phyloP scores from a whole-genome alignment of 805 yeast genomes.

The Kuraishia borneana region DNA sequence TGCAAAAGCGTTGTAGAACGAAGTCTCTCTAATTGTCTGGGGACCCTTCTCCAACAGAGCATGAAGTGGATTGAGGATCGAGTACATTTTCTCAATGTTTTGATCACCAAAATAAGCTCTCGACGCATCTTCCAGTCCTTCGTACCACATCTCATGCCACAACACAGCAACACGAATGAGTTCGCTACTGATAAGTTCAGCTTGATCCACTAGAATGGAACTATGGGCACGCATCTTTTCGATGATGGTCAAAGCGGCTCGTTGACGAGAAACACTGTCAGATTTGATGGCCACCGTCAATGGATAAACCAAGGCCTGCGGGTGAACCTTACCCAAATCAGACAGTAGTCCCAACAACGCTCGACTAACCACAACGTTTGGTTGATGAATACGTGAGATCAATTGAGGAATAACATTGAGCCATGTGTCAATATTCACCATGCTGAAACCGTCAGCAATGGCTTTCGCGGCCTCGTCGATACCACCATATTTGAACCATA shows the following conservation, averaged over 20 bases:
- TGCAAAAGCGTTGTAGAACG: constrained; percentile 90
- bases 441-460: constrained; percentile 78
- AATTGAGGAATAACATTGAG: constrained; percentile 90
- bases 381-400: constrained; percentile 94
- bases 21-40: constrained; percentile 83
- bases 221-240: constrained; percentile 90
- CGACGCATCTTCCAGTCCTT: constrained; percentile 94
- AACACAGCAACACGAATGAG: constrained; percentile 88
- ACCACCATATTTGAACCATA: constrained; percentile 97
- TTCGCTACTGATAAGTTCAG: constrained; percentile 89
- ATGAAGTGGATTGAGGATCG: constrained; percentile 82
- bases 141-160: constrained; percentile 98
- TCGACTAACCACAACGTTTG: constrained; percentile 72
- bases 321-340: constrained; percentile 89
- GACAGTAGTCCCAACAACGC: constrained; percentile 72
- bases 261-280: constrained; percentile 79
- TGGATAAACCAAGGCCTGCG: constrained; percentile 94
- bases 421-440: constrained; percentile 91
- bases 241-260: constrained; percentile 84
- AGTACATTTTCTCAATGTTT: constrained; percentile 89
- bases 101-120: constrained; percentile 88
- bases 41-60: constrained; percentile 78
- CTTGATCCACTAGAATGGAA: constrained; percentile 75
- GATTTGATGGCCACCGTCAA: constrained; percentile 93
- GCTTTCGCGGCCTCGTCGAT: constrained; percentile 84